Percentiles rank a stretch among this genome's conserved stretches.
phyloP scores from a whole-genome alignment of 306 rosid genomes.

The Citrullus amarus region DNA sequence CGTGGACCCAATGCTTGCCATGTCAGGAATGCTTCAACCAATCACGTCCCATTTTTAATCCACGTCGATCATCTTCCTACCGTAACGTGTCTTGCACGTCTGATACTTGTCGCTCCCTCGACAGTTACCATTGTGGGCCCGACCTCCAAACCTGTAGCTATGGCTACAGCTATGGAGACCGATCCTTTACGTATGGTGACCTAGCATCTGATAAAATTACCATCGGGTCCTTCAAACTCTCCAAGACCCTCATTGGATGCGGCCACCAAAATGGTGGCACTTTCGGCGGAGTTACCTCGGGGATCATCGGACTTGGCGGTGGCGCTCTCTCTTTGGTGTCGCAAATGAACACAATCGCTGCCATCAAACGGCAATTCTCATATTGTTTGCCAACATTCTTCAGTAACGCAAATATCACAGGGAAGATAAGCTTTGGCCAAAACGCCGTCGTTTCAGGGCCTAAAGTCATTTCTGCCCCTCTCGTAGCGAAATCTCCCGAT shows the following conservation, averaged over 20 bases:
- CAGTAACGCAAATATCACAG: background rate
- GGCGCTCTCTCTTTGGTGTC: slow-evolving; percentile 43
- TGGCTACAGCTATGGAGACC: slow-evolving; percentile 26
- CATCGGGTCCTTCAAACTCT: slow-evolving; percentile 14
- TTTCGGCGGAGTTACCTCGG: slow-evolving; percentile 22
- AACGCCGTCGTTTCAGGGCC: slow-evolving; percentile 14
- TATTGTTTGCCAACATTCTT: slow-evolving; percentile 26
- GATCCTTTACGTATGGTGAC: slow-evolving; percentile 25
- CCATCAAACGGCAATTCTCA: slow-evolving; percentile 25
- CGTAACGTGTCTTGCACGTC: slow-evolving; percentile 14
- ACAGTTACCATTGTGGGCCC: background rate
- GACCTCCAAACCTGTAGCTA: slow-evolving; percentile 14
- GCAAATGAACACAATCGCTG: slow-evolving; percentile 20
- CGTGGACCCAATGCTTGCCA: slow-evolving; percentile 55
- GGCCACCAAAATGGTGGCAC: slow-evolving; percentile 28
- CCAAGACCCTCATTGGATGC: slow-evolving; percentile 26
- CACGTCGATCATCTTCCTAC: slow-evolving; percentile 30
- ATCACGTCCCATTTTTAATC: slow-evolving; percentile 28
- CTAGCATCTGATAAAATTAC: slow-evolving; percentile 33
- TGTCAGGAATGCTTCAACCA: slow-evolving; percentile 41
- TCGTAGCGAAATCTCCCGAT: background rate
- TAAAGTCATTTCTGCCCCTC: slow-evolving; percentile 21
- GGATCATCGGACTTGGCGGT: slow-evolving; percentile 43
- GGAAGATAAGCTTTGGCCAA: slow-evolving; percentile 42
- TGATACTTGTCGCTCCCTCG: slow-evolving; percentile 1